Conservation (phyloP, 176 grass and related monocot genomes). For the Calamus simplicifolius region DNA sequence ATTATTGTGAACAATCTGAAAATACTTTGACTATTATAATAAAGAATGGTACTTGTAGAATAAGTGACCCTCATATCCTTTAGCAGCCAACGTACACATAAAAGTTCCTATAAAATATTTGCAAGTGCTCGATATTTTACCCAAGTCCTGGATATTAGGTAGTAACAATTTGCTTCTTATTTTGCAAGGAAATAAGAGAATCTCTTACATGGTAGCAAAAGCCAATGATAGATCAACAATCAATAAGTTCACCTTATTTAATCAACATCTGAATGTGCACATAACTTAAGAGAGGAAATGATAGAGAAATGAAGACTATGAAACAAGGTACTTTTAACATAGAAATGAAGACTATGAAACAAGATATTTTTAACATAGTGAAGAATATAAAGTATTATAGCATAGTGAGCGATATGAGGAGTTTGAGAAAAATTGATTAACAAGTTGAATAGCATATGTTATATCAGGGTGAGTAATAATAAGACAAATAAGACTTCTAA, state of each 20-base stretch:
- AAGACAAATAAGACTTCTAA: too few relatives aligned
- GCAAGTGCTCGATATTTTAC: background rate
- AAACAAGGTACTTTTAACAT: background rate
- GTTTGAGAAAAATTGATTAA: background rate
- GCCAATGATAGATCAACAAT: too few relatives aligned
- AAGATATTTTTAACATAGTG: background rate
- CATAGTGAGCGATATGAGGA: background rate
- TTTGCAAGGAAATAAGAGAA: background rate
- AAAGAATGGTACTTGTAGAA: background rate
- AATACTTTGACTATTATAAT: background rate
- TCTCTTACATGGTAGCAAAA: too few relatives aligned
- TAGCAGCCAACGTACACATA: background rate
- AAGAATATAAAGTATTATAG: background rate
- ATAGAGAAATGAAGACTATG: too few relatives aligned
- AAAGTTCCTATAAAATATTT: background rate
- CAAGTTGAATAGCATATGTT: background rate
- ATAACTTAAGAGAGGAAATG: background rate
- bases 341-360: background rate
- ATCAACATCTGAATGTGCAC: background rate
- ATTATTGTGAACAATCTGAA: background rate
- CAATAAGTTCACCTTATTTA: background rate
- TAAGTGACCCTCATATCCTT: too few relatives aligned
- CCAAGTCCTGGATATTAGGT: background rate
- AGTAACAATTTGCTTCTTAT: background rate
- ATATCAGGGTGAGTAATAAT: background rate